A percentile compares a stretch with the other conserved stretches of the same genome.
These are phyloP conservation scores for Fusarium luffae DNA, from an alignment of 2,329 filamentous ascomycete species.

Conservation along the genomic window DNA sequence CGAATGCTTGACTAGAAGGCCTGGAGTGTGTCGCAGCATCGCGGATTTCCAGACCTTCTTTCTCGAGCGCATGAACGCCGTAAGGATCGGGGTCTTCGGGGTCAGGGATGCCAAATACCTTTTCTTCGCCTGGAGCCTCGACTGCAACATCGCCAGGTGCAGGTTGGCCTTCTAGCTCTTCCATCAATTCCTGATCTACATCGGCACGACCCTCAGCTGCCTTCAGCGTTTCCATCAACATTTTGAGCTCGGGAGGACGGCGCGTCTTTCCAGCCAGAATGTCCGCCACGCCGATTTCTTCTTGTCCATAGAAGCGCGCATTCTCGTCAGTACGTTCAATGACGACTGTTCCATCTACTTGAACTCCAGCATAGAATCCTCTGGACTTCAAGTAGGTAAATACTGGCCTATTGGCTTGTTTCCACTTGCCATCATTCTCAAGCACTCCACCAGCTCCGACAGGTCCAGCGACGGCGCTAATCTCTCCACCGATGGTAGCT, in stretches of 20 bases:
- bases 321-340: slow-evolving; percentile 88
- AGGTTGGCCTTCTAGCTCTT: slow-evolving; percentile 50
- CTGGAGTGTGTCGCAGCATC: slow-evolving; percentile 52
- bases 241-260: slow-evolving; percentile 42
- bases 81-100: slow-evolving; percentile 53
- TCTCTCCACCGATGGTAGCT: slow-evolving; percentile 79
- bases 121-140: slow-evolving; percentile 42
- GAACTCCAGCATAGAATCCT: slow-evolving; percentile 86
- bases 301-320: slow-evolving; percentile 81
- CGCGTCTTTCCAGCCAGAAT: slow-evolving; percentile 59
- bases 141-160: slow-evolving; percentile 52
- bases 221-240: slow-evolving; percentile 51
- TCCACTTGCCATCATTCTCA: slow-evolving; percentile 64
- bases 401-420: slow-evolving; percentile 63
- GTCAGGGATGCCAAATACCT: slow-evolving; percentile 53
- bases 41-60: slow-evolving; percentile 51
- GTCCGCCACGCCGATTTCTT: slow-evolving; percentile 57
- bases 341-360: slow-evolving; percentile 86
- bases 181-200: slow-evolving; percentile 48
- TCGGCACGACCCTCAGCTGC: slow-evolving; percentile 50
- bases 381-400: slow-evolving; percentile 83
- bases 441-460: slow-evolving; percentile 77
- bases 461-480: slow-evolving; percentile 77
- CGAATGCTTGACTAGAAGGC: slow-evolving; percentile 51
- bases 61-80: slow-evolving; percentile 52